Base-by-base conservation (phyloP, 2,329 filamentous ascomycete genomes). In the Boeremia exigua region DNA sequence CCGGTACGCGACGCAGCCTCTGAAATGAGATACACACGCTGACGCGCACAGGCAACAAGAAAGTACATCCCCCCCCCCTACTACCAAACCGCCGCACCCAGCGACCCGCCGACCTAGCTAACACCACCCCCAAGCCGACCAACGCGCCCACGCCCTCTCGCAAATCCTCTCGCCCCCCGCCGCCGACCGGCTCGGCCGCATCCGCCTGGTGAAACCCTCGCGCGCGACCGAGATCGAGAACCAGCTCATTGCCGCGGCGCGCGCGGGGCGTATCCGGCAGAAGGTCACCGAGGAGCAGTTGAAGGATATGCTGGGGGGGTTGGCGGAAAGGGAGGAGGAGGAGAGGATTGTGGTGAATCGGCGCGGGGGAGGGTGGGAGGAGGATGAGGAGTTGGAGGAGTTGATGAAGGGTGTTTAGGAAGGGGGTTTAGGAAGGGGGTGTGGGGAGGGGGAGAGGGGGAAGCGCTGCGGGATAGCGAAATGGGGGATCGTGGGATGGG, bases 121-220 rank as follows among this genome's bases (percentile, higher is more conserved):
- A 32, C 9, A 6, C 48, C 72, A 62, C 57, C 78, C 85, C n/a
- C n/a, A n/a, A 80, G 83, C 85, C 62, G 90, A 94, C 75, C 88
- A 89, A 34, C 89, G 92, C 56, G 81, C 87, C 68, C 83, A 86
- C 56, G 89, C 97, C 67, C 88, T 99, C 60, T 86, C 85, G 67
- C 95, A 98, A 78, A 98, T 99, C 80, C 91, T 99, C 59, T 88
- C 93, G 69, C 95, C 95, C 64, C 92, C 94, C 72, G 95, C 95
- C 15, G 90, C 92, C 58, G 95, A 99, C 79, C 90, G 95, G 12
- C 85, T 99, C 1, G 92, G 91, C 54, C 91, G 95, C 63, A 98
- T 99, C 79, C 89, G 94, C 30, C 87, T 99, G 58, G 95, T 99
- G 72, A 98, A 98, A 79, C 92, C 93, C 75, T 88, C 89, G 67